Evolutionary conservation across 805 yeast genomes (phyloP), one percentile per base, ranked within the genome.

Genomic region (Schizosaccharomyces cryophilus): DNA sequence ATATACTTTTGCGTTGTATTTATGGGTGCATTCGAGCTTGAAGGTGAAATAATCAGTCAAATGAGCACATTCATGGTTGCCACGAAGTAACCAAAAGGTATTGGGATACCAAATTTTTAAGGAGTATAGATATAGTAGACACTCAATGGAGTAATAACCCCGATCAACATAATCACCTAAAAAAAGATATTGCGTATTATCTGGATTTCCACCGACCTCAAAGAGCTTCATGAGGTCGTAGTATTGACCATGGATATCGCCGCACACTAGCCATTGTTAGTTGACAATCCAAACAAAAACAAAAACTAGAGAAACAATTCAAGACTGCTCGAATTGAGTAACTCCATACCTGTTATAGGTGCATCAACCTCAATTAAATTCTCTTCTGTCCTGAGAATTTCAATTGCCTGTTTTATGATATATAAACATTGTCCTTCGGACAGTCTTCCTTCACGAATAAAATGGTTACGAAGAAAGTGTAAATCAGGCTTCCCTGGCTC

Each of bases 201-300:
- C 75, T 13, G 96, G 95, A 68, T 84, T 82, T 1, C 97, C 97
- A 48, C 96, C 95, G 19, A 88, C 90, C 69, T 90, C 96, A 68
- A 90, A 86, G 55, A 90, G 73, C 71, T 89, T 88, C 80, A 89
- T 76, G 66, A 90, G 75, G 71, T 90, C 98, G 70, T 79, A 89
- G 70, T 80, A 87, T 71, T 90, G 97, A 19, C 98, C 98, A 71
- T 90, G 97, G n/a, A 89, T 78, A 72, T 90, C 97, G 62, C 98
- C 98, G 73, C 96, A 88, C 5, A 59, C 51, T 45, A n/a, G 17
- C 24, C 54, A 35, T 35, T 35, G 40, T 35, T 35, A 45, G 51
- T 24, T n/a, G 26, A 6, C 26, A 45, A 2, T 19, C 51, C 4
- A 24, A 45, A n/a, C 5, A 11, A 9, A 11, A 45, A 35, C n/a